Conservation (phyloP, 305 asterid species). For the Caryopteris hybrid region DNA sequence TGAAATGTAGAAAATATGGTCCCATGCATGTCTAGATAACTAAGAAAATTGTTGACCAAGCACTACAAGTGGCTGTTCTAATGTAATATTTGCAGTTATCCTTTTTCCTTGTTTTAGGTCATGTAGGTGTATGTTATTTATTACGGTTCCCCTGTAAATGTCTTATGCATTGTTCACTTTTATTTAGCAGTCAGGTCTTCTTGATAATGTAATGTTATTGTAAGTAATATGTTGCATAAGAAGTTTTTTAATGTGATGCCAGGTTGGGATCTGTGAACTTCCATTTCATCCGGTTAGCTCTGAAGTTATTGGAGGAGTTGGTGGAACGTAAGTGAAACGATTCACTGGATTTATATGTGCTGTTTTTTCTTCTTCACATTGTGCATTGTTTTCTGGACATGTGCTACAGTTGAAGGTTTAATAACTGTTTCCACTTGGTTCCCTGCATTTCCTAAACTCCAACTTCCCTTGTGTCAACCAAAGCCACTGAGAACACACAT, state of each 20-base stretch:
- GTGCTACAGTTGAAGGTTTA: background rate
- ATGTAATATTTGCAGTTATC: background rate
- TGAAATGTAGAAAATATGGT: background rate
- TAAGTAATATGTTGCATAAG: background rate
- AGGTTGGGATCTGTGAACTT: conserved; percentile 94
- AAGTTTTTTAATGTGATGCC: conserved; percentile 14
- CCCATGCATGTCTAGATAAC: background rate
- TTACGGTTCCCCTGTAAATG: background rate
- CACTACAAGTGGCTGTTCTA: background rate
- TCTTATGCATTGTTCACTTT: background rate
- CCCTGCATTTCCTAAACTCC: background rate
- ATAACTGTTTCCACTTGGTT: background rate
- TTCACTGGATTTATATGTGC: background rate
- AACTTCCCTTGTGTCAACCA: background rate
- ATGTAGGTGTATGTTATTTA: no score
- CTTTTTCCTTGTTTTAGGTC: background rate
- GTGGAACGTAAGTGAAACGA: conserved; percentile 84
- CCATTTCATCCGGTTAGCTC: conserved; percentile 94
- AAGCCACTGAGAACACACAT: background rate
- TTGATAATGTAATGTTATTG: background rate
- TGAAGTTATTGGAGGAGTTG: conserved; percentile 89
- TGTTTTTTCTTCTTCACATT: background rate
- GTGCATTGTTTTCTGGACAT: background rate
- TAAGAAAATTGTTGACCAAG: background rate
- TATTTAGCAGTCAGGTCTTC: background rate